These are phyloP conservation scores for Pseudophaeomoniella oleicola DNA, from an alignment of 2,329 filamentous ascomycete genomes.

Conservation along the genomic window DNA sequence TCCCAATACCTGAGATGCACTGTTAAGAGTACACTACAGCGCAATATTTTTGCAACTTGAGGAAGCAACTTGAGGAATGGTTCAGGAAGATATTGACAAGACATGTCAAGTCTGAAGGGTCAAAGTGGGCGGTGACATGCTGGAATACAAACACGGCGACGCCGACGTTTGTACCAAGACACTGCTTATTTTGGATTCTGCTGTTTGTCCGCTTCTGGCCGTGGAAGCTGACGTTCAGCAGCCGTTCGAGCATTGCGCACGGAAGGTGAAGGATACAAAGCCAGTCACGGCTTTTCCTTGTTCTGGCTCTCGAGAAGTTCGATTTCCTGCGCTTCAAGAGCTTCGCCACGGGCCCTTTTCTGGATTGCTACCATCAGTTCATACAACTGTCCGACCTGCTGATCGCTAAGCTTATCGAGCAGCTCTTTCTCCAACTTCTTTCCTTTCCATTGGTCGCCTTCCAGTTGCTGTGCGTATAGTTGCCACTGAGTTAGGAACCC, in stretches of 20 bases:
- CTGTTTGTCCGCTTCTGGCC: constrained; percentile 1
- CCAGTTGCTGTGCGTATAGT: constrained; percentile 79
- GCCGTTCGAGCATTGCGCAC: not conserved
- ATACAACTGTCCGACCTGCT: constrained; percentile 86
- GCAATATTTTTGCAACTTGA: too few relatives aligned
- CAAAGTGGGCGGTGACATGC: too few relatives aligned
- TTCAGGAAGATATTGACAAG: too few relatives aligned
- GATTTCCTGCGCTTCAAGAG: constrained; percentile 23
- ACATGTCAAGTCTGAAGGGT: too few relatives aligned
- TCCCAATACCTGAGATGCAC: not conserved
- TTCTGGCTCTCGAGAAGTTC: constrained; percentile 15
- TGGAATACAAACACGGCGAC: too few relatives aligned
- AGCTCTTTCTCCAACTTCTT: constrained; percentile 72
- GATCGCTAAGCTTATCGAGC: constrained; percentile 88
- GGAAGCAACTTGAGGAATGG: too few relatives aligned
- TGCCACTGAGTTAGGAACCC: constrained; percentile 97
- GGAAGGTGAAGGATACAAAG: not conserved
- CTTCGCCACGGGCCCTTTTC: constrained; percentile 33
- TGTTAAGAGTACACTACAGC: not conserved
- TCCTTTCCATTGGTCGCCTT: constrained; percentile 73
- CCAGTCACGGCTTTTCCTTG: constrained; percentile 6
- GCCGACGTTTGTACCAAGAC: not conserved
- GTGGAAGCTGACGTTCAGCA: not conserved
- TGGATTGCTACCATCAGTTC: constrained; percentile 79
- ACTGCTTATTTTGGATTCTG: not conserved